Conservation (phyloP, 257 asterid species). For the Solanum paucissectum region DNA sequence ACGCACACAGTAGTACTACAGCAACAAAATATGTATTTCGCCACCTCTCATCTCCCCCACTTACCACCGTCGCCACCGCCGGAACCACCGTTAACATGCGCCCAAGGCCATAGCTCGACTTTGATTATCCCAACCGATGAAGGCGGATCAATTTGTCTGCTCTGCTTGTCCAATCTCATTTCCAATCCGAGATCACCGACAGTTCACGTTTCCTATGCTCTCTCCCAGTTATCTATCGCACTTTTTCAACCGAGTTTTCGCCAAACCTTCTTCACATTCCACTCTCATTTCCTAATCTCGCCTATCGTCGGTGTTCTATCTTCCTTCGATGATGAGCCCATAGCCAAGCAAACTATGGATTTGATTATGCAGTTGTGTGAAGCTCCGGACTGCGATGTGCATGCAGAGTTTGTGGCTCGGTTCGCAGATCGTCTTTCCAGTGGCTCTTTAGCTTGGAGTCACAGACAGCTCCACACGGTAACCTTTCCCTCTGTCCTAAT, state of each 20-base stretch:
- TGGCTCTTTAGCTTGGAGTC: conserved; percentile 66
- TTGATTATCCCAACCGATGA: conserved; percentile 50
- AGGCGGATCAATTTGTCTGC: conserved; percentile 82
- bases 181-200: conserved; percentile 69
- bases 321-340: conserved; percentile 55
- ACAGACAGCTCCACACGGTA: conserved; percentile 71
- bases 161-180: conserved; percentile 76
- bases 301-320: conserved; percentile 58
- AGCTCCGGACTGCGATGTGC: conserved; percentile 31
- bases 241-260: conserved; percentile 58
- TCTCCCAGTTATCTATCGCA: conserved; percentile 81
- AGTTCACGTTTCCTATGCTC: conserved; percentile 80
- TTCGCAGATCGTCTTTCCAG: conserved; percentile 53
- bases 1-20: neutral
- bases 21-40: conserved; percentile 24
- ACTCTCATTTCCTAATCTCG: conserved; percentile 78
- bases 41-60: conserved; percentile 8
- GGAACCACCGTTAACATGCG: conserved; percentile 30
- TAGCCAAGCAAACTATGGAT: conserved; percentile 60
- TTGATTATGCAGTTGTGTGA: conserved; percentile 50
- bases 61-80: conserved; percentile 15
- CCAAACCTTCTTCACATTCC: conserved; percentile 43
- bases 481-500: neutral
- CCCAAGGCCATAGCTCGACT: conserved; percentile 62
- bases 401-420: conserved; percentile 55